Base-by-base conservation (phyloP, 257 asterid genomes). In the Plantago ovata region DNA sequence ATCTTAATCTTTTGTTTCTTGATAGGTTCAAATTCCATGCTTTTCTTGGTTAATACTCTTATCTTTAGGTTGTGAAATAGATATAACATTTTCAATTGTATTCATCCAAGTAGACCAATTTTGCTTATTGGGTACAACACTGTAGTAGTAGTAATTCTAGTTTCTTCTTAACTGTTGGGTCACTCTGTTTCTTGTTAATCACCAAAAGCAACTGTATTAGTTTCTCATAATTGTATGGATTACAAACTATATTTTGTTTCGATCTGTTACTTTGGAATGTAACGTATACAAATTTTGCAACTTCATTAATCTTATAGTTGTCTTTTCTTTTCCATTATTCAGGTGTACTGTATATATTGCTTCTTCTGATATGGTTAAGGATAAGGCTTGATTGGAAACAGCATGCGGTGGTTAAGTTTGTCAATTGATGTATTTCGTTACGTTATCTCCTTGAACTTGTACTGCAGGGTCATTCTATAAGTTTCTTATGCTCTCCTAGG, bases 401-500 rank as follows among this genome's bases (percentile, higher is more conserved):
- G 66, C 57, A 79, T 84, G 94, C 77, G 71, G 93, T 80, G 60
- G 45, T 10, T 76, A 80, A 61, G 77, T 59, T 71, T 81, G 51
- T 79, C 85, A 12, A 77, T 81, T 67, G 80, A 83, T 40, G 75
- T 81, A 45, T 73, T 76, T 49, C 72, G 76, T 52, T 65, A 58
- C 49, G 85, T 82, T 67, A 75, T 84, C 69, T 63, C 79, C 57
- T 77, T 80, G 84, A 84, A 84, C 68, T 74, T 87, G 56, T 87
- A 71, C 67, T 84, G 94, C 77, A 77, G 89, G 72, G 94, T 84
- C 68, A 80, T 87, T 74, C 92, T 87, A 70, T 87, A 84, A 81
- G 70, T 54, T 50, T 16, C 64, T 47, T n/a, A 40, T 65, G 72
- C 32, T 60, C 46, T 64, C 50, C 48, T 38, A 55, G 61, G 42